Conservation (phyloP, 2,329 filamentous ascomycete species). For the Ramularia collo-cygni region DNA sequence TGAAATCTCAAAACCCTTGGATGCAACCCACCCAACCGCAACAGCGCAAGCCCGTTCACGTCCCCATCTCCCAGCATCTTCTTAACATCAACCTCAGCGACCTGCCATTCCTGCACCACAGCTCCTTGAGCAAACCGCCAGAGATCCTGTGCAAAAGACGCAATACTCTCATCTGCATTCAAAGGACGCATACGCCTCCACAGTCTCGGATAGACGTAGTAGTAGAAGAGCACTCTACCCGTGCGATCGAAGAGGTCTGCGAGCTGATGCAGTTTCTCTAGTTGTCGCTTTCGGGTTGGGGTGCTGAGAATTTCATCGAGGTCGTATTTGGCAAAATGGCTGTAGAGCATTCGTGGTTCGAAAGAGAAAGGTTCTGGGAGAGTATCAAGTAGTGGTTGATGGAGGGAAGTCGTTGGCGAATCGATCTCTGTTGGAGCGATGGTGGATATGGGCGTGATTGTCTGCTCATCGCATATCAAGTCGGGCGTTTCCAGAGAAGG, state of each 20-base stretch:
- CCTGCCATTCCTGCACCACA: constrained; percentile 10
- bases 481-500: too few relatives aligned
- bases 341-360: constrained; percentile 14
- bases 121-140: constrained; percentile 10
- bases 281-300: constrained; percentile 14
- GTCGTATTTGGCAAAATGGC: constrained; percentile 14
- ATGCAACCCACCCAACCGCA: constrained; percentile 13
- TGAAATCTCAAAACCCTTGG: constrained; percentile 13
- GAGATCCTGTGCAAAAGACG: constrained; percentile 8
- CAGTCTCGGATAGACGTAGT: constrained; percentile 15
- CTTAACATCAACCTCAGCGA: constrained; percentile 7
- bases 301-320: constrained; percentile 10
- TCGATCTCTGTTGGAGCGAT: too few relatives aligned
- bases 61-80: constrained; percentile 14
- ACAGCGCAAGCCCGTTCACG: constrained; percentile 8
- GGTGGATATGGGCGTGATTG: too few relatives aligned
- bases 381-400: constrained; percentile 8
- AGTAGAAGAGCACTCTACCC: constrained; percentile 16
- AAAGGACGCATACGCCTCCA: constrained; percentile 12
- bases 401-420: not conserved
- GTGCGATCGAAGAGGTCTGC: constrained; percentile 13
- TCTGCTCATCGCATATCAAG: too few relatives aligned
- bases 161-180: constrained; percentile 9
- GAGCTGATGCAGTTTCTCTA: constrained; percentile 15
- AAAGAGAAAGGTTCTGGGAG: constrained; percentile 12